Base-by-base conservation (phyloP, 2,329 filamentous ascomycete species). In the Incumbomyces lentus region DNA sequence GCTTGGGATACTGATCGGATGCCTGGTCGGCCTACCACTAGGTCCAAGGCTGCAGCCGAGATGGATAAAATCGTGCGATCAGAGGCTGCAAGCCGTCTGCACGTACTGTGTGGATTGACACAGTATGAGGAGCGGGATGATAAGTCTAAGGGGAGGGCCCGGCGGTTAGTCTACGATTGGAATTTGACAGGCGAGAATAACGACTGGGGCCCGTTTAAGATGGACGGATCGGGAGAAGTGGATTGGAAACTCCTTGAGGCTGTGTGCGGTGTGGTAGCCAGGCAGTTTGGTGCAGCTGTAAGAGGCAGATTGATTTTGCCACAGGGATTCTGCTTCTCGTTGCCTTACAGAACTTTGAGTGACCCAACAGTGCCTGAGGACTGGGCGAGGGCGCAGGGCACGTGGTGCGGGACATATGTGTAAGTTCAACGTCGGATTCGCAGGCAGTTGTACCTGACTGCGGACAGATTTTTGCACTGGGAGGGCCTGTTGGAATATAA, bases 91-190 rank as follows among this genome's bases (percentile, higher is more conserved):
- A 44, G 48, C 13, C 40, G 55, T 17, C 47, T 58, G 4, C 55
- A 58, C 39, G 53, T 56, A n/a, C 31, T 57, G 12, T 52, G 50
- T 44, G 55, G 55, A 11, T 38, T 55, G 13, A 55, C 55, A 2
- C 40, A 34, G 12, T 40, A 51, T 11, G 55, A 58, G 30, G 47
- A 47, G 14, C 42, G 47, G 29, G 50, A 51, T 18, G 37, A 51
- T 31, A 48, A 41, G 30, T 44, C 50, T 5, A 30, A 50, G 3
- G 55, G 53, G 17, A 41, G 43, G 17, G 54, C 53, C 16, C 45
- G 55, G 12, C 47, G 51, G 7, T 50, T 50, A 17, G 53, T 54
- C 6, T 58, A 58, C 40, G 51, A 58, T 39, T 57, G 54, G 54
- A 39, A 19, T 32, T 41, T 50, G 13, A 51, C 43, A 12, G 40